Conservation (phyloP, 2,329 filamentous ascomycete genomes). For the Rachicladosporium sp. region DNA sequence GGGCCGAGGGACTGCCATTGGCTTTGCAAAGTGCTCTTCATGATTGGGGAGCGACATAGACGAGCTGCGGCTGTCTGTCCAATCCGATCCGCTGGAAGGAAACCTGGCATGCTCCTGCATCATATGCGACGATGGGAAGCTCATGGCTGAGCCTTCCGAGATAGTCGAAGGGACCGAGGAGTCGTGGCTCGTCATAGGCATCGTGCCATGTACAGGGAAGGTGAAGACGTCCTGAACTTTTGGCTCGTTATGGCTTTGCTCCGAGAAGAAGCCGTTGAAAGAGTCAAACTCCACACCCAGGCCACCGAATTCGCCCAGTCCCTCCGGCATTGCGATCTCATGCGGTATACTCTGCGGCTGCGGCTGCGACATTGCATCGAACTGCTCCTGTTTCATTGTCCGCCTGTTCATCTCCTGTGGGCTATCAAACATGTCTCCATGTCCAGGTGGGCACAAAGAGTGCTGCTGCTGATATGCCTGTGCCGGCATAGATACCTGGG, state of each 20-base stretch:
- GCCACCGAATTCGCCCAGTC: neutral
- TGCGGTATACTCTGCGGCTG: too few species aligned
- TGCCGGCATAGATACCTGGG: neutral
- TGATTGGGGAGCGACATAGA: conserved; percentile 12
- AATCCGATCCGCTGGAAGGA: conserved; percentile 19
- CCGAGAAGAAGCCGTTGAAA: conserved; percentile 11
- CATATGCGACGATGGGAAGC: conserved; percentile 13
- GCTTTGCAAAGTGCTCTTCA: conserved; percentile 1
- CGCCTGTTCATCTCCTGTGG: conserved; percentile 23
- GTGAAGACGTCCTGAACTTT: conserved; percentile 13
- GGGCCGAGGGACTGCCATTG: conserved; percentile 6
- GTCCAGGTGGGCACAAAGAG: neutral
- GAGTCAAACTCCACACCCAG: conserved; percentile 1
- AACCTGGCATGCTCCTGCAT: conserved; percentile 13
- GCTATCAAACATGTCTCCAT: conserved; percentile 18
- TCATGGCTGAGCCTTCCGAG: conserved; percentile 13
- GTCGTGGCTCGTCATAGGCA: conserved; percentile 17
- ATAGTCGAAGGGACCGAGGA: conserved; percentile 17
- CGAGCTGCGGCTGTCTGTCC: conserved; percentile 21
- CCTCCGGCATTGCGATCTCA: conserved; percentile 8
- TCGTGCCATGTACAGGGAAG: conserved; percentile 10
- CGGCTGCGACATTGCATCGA: conserved; percentile 22
- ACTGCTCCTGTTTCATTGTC: conserved; percentile 26
- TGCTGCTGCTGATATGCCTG: conserved; percentile 1
- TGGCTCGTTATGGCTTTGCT: conserved; percentile 12